Evolutionary conservation across 2,329 filamentous ascomycete species (phyloP), one percentile per base, ranked within the genome.

Genomic region (Neofusicoccum parvum): DNA sequence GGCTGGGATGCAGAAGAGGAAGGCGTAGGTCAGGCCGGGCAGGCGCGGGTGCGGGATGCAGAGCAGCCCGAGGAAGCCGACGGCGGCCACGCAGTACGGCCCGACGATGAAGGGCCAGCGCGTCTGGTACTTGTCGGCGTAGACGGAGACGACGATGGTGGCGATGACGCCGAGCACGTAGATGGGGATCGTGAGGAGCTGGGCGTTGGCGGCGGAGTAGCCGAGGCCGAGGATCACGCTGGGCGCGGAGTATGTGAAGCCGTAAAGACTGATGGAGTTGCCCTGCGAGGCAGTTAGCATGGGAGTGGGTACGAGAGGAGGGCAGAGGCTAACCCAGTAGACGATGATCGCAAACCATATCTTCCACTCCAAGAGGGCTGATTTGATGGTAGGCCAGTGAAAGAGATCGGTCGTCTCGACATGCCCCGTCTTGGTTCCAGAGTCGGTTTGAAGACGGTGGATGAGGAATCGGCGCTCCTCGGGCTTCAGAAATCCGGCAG

Each of bases 1-100:
- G 1, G 70, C 77, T 1, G 76, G 36, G 27, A 76, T 75, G 43
- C 78, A 75, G 23, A 79, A 79, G 1, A 82, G 76, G 12, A 81
- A 78, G 11, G 79, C 77, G 5, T 80, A 77, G 0, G 79, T 73
- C 2, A 58, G 15, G 3, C 54, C 54, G 0, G 54, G 39, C 3
- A 58, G 39, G 2, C 39, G 37, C 3, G 54, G 39, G 39, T 58
- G 54, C 15, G 54, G 54, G 20, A 58, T 58, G 39, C 39, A 58
- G 6, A 58, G 23, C 3, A 58, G 14, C 2, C 23, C 54, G 10
- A 58, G 54, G 23, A 58, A 58, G 3, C 39, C 54, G 39, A 10
- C 10, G 2, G 81, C 69, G 71, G 80, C 79, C 17, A 76, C 68
- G 2, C 77, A 65, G 1, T 70, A 69, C 0, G 73, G 70, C 2